A percentile compares a stretch with the other conserved stretches of the same genome.
These are phyloP conservation scores for Tricholoma furcatifolium DNA, from an alignment of 768 basidiomycete genomes.

Conservation along the genomic window DNA sequence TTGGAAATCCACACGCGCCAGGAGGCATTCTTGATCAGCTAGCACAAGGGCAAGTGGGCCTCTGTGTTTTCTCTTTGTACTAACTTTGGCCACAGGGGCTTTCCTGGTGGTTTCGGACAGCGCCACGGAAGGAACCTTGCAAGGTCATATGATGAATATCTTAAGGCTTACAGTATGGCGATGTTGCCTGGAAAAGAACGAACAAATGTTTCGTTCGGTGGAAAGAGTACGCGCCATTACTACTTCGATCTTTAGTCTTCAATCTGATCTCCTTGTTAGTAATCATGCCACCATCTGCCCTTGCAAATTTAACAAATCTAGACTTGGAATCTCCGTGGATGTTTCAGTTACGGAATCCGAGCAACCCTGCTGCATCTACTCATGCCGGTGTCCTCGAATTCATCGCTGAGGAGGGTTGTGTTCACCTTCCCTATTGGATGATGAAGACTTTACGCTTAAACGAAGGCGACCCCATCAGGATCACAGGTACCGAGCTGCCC, in stretches of 20 bases:
- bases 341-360: slow-evolving; percentile 93
- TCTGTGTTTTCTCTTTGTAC: slow-evolving; percentile 2
- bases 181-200: slow-evolving; percentile 87
- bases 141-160: slow-evolving; percentile 85
- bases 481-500: slow-evolving; percentile 82
- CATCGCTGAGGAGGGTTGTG: slow-evolving; percentile 94
- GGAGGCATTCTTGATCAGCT: slow-evolving; percentile 66
- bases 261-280: slow-evolving; percentile 46
- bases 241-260: slow-evolving; percentile 3
- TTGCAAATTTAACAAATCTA: slow-evolving; percentile 82
- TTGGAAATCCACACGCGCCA: slow-evolving; percentile 50
- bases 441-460: slow-evolving; percentile 93
- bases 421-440: slow-evolving; percentile 98
- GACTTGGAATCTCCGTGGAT: slow-evolving; percentile 94
- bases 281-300: slow-evolving; percentile 95
- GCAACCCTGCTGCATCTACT: slow-evolving; percentile 79
- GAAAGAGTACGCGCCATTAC: slow-evolving; percentile 69
- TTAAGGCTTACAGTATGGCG: slow-evolving; percentile 93
- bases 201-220: slow-evolving; percentile 93
- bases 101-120: slow-evolving; percentile 50
- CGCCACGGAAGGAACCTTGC: slow-evolving; percentile 53
- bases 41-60: slow-evolving; percentile 46
- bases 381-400: slow-evolving; percentile 99
- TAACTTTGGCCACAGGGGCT: slow-evolving; percentile 40
- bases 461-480: slow-evolving; percentile 94